Evolutionary conservation across 768 basidiomycete species (phyloP), one percentile per base, ranked within the genome.

Genomic region (Leccinum pellstonianum): DNA sequence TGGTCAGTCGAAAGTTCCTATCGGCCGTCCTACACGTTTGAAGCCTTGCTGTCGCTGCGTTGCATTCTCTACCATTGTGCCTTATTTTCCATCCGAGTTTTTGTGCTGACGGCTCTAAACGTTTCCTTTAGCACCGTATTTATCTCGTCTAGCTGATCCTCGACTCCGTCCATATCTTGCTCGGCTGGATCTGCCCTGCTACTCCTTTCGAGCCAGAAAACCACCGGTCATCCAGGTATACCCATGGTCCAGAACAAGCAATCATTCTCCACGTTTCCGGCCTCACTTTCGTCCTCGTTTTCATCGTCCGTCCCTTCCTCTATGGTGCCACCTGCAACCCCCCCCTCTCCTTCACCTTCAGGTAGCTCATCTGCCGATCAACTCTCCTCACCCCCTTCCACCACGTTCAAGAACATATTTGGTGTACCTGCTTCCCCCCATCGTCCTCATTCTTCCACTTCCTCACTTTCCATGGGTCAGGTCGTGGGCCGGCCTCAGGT

Each of bases 361-460:
- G 77, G 79, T 74, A 75, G 77, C 70, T 68, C 65, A 67, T 64
- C 66, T 66, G 70, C 75, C 71, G 80, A 82, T 81, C 79, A 75
- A 58, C 71, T 74, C 61, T 60, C 70, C 58, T 73, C 73, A 64
- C 65, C 73, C 63, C 66, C 72, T 63, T 70, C 75, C 60, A 62
- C 74, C 75, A 71, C 74, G 65, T 62, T 66, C 65, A 73, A 73
- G 72, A 75, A 56, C 59, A 65, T 64, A 65, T 68, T 68, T 59
- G 66, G 70, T 61, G 62, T 61, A 29, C 67, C 71, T 67, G 43
- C 67, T 59, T 63, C 68, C 49, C 57, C 50, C 65, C 62, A 65
- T 55, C 65, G 53, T 63, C 67, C 66, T 60, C 64, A 51, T 63
- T 60, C 63, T 48, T 67, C 72, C 58, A 64, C 66, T 60, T 68